These are phyloP conservation scores for Trametes sp. DNA, from an alignment of 1,284 basidiomycete species.

Conservation along the genomic window DNA sequence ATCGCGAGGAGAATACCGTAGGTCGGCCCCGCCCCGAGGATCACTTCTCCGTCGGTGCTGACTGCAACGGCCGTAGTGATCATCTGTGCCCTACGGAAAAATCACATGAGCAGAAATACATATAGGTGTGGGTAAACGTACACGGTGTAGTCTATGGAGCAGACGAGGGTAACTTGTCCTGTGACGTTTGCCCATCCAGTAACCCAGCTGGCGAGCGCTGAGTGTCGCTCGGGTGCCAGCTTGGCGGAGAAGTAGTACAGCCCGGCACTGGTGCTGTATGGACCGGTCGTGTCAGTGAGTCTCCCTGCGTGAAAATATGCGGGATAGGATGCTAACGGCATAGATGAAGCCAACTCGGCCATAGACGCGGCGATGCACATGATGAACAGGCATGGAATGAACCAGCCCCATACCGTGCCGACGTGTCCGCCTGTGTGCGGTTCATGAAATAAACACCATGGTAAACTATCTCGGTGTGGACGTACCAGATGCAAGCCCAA, in stretches of 20 bases:
- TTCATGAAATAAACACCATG: neutral
- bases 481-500: constrained; percentile 63
- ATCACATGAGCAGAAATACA: neutral
- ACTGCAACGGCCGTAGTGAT: constrained; percentile 75
- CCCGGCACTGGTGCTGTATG: constrained; percentile 54
- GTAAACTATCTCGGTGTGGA: too few species aligned
- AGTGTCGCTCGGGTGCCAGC: constrained; percentile 64
- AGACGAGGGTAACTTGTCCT: constrained; percentile 69
- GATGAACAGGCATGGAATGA: constrained; percentile 74
- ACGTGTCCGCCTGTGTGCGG: constrained; percentile 65
- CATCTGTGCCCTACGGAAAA: constrained; percentile 65
- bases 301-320: neutral
- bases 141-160: constrained; percentile 78
- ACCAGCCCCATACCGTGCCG: constrained; percentile 80
- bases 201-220: constrained; percentile 75
- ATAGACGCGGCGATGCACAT: constrained; percentile 68
- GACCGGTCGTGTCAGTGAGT: neutral
- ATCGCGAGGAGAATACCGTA: constrained; percentile 71
- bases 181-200: constrained; percentile 74
- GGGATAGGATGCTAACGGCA: constrained; percentile 62
- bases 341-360: constrained; percentile 75
- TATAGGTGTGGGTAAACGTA: constrained; percentile 29
- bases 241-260: constrained; percentile 80
- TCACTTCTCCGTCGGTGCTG: constrained; percentile 55
- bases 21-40: constrained; percentile 63